phyloP scores from a whole-genome alignment of 306 rosid species.

The Notholithocarpus densiflorus region DNA sequence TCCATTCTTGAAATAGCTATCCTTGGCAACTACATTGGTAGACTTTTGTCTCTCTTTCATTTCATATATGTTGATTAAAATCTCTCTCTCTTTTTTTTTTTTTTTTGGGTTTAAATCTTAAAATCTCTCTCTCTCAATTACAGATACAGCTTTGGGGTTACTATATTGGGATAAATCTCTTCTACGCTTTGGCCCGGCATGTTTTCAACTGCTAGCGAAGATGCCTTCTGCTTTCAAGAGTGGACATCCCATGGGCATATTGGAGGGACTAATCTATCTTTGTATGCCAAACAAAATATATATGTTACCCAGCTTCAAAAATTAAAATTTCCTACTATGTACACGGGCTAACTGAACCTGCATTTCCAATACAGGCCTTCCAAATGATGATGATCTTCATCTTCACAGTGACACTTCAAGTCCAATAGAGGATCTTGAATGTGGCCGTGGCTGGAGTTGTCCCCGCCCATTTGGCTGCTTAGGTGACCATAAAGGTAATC shows the following conservation, averaged over 20 bases:
- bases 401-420: too few species aligned
- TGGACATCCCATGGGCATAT: not conserved
- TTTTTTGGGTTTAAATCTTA: too few species aligned
- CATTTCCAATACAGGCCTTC: constrained; percentile 8
- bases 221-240: constrained; percentile 27
- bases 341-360: not conserved
- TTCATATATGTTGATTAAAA: not conserved
- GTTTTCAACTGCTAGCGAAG: constrained; percentile 19
- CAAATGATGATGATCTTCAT: not conserved
- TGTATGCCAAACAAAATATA: not conserved
- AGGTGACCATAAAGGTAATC: too few species aligned
- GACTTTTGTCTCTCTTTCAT: not conserved
- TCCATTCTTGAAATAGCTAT: constrained; percentile 28
- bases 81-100: not conserved
- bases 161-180: not conserved
- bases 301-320: not conserved
- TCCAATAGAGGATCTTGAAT: too few species aligned
- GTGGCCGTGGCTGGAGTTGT: too few species aligned
- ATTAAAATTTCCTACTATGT: not conserved
- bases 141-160: constrained; percentile 21
- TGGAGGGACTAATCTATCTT: not conserved
- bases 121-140: not conserved
- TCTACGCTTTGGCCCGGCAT: not conserved
- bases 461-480: too few species aligned
- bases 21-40: constrained; percentile 19